Conservation (phyloP, 441 rosid species). For the Sinapis alba region DNA sequence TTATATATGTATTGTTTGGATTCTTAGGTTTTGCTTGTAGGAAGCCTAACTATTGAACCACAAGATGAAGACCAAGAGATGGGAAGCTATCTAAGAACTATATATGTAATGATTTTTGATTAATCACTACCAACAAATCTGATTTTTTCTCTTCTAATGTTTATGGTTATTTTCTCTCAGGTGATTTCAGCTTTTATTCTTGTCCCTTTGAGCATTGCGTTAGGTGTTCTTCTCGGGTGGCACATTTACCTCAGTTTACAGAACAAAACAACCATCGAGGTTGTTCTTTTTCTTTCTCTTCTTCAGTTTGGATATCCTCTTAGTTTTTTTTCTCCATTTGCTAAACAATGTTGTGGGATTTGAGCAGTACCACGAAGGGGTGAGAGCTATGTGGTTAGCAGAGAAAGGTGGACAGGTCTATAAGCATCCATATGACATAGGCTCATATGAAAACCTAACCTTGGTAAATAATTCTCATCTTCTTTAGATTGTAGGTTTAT, state of each 20-base stretch:
- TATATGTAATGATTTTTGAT: slow-evolving; percentile 82
- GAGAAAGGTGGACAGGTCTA: slow-evolving; percentile 84
- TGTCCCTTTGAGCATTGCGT: slow-evolving; percentile 61
- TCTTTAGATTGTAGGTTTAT: neutral
- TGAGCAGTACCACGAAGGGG: slow-evolving; percentile 89
- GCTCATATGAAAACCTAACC: slow-evolving; percentile 73
- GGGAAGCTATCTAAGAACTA: slow-evolving; percentile 64
- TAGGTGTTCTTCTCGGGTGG: slow-evolving; percentile 84
- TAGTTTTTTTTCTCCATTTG: neutral
- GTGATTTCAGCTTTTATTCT: slow-evolving; percentile 74
- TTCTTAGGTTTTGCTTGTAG: slow-evolving; percentile 81
- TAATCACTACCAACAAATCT: slow-evolving; percentile 5
- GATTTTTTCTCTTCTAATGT: neutral
- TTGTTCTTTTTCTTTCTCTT: slow-evolving; percentile 6
- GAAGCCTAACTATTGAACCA: slow-evolving; percentile 75
- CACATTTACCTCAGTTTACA: slow-evolving; percentile 80
- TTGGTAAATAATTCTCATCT: slow-evolving; percentile 45
- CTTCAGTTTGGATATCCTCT: neutral
- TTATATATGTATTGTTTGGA: neutral
- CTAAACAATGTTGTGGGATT: slow-evolving; percentile 18
- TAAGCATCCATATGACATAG: slow-evolving; percentile 87
- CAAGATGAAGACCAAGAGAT: slow-evolving; percentile 64
- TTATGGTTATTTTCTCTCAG: slow-evolving; percentile 46
- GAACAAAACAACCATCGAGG: slow-evolving; percentile 91
- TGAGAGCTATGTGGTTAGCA: slow-evolving; percentile 93